phyloP scores from a whole-genome alignment of 2,329 filamentous ascomycete genomes.

The Chaetothyriales sp. region DNA sequence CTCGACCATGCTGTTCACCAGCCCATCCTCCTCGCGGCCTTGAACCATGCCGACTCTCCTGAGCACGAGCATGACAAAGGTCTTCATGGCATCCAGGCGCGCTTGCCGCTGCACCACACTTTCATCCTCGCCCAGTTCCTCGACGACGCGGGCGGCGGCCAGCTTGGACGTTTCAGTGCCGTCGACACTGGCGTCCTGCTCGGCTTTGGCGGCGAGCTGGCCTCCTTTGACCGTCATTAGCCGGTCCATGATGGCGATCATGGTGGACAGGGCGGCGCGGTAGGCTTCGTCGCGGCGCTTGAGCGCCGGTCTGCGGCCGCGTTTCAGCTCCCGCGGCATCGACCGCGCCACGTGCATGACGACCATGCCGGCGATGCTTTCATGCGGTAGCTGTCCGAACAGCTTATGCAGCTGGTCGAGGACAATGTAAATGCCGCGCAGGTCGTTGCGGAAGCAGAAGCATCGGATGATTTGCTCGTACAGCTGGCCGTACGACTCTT shows the following conservation, averaged over 20 bases:
- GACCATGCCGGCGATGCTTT: conserved; percentile 34
- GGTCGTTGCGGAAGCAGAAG: conserved; percentile 38
- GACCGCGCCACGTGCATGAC: conserved; percentile 36
- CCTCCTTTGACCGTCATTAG: conserved; percentile 31
- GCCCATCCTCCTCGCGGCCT: conserved; percentile 13
- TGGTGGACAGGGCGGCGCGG: conserved; percentile 28
- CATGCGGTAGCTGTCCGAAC: conserved; percentile 35
- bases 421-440: conserved; percentile 36
- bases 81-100: conserved; percentile 30
- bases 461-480: conserved; percentile 40
- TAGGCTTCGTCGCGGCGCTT: conserved; percentile 12
- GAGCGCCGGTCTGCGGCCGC: not conserved
- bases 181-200: conserved; percentile 20
- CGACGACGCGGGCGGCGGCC: conserved; percentile 19
- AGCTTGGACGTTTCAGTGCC: conserved; percentile 14
- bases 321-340: conserved; percentile 17
- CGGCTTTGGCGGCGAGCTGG: conserved; percentile 8
- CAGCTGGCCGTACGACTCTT: conserved; percentile 18
- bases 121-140: conserved; percentile 26
- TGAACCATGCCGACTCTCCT: conserved; percentile 24
- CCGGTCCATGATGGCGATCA: conserved; percentile 34
- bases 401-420: conserved; percentile 31
- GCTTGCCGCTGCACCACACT: conserved; percentile 21
- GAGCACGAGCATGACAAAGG: conserved; percentile 22
- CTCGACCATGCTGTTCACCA: not conserved